Evolutionary conservation across 2,329 filamentous ascomycete species (phyloP), one percentile per base, ranked within the genome.

Genomic region (Botrytis fabae): DNA sequence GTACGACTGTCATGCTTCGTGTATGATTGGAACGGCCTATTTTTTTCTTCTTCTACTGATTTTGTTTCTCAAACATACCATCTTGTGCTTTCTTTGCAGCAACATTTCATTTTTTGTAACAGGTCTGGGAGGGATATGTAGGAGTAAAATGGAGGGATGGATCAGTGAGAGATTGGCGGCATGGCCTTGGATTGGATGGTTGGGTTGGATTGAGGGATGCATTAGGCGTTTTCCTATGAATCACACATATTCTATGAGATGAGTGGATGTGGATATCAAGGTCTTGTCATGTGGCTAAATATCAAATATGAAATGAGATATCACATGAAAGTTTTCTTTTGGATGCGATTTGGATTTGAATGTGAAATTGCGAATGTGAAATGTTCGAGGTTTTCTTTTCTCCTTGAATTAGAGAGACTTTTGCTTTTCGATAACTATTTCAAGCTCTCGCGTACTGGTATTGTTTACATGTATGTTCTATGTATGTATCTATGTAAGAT

Each of bases 1-100:
- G 48, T 57, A 57, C 65, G 38, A 57, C 65, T 70, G 44, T 40
- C 54, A 40, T 70, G 40, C 44, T 70, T 48, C 46, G 12, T 60
- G 69, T 63, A 70, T 70, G 59, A 64, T 64, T 70, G 57, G 28
- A 64, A 70, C 69, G 69, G 32, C 69, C 28, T 51, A 28, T 64
- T 51, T 63, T 38, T n/a, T n/a, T n/a, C n/a, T 46, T 59, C 40
- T 35, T 70, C 32, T 70, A 32, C 57, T 32, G 51, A 40, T 32
- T 70, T 62, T 40, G 46, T 5, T 35, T 46, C 8, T 63, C 44
- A 28, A 57, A 25, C 44, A 40, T 70, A 28, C 40, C 16, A 14
- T 46, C 20, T 38, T 40, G 51, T 40, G 28, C 35, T 70, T 48
- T 25, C 48, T 64, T 64, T 64, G 35, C 69, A 64, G 48, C 63